Base-by-base conservation (phyloP, 2,329 filamentous ascomycete genomes). In the Leptographium galeiforme region DNA sequence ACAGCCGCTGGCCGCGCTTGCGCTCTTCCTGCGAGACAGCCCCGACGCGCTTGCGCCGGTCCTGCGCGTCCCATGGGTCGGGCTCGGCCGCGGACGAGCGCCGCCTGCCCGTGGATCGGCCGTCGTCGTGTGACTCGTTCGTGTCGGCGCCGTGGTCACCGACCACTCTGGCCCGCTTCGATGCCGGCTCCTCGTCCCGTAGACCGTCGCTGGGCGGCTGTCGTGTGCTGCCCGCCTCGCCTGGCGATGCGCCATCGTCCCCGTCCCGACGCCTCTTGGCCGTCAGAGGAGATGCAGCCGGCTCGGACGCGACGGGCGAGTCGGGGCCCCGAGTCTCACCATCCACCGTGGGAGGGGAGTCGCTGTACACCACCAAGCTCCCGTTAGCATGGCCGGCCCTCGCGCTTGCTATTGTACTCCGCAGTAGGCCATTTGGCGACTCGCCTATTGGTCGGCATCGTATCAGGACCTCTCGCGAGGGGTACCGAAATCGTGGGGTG, bases 1-100 rank as follows among this genome's bases (percentile, higher is more conserved):
- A 96, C 56, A 97, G 74, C 52, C 91, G 79, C 67, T 87, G 85
- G 25, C 87, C 87, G 40, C 91, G 84, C 65, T 87, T 89, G 67
- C 84, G 88, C 65, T 97, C 91, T 62, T 94, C 86, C 54, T 82
- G 72, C 33, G 73, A 69, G 51, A 75, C 68, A 53, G 50, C 68
- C 62, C 53, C 38, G 53, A 50, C 68, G 63, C 53, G 36, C 49
- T 55, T 57, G 39, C 47, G 54, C 32, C 57, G 51, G 55, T n/a
- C 13, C 13, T 18, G 8, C 2, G 16, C 33, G 10, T 50, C 52
- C 18, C 16, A 18, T 12, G 48, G 11, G 16, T 41, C 38, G 14
- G 46, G n/a, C 8, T 48, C 53, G 12, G 53, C 30, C 36, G 30
- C 33, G 2, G 48, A 4, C 12, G 18, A 19, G 12, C 41, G 48